These are phyloP conservation scores for Leccinum aurantiacum DNA, from an alignment of 768 basidiomycete species.

Conservation along the genomic window DNA sequence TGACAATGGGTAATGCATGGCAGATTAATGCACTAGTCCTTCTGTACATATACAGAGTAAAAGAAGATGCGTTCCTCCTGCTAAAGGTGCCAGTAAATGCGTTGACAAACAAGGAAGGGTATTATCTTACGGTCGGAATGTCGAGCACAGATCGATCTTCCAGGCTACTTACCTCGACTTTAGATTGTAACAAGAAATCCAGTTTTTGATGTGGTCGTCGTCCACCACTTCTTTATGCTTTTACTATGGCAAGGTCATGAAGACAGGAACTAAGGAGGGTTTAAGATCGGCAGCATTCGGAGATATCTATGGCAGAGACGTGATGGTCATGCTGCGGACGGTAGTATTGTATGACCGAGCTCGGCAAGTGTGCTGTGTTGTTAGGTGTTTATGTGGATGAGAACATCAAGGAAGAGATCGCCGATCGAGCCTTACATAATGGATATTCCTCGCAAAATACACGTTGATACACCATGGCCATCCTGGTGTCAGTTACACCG, in stretches of 20 bases:
- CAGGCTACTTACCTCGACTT: slow-evolving; percentile 52
- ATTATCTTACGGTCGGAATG: slow-evolving; percentile 34
- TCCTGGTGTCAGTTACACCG: slow-evolving; percentile 44
- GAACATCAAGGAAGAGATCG: slow-evolving; percentile 40
- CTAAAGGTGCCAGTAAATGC: slow-evolving; percentile 5
- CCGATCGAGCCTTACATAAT: too few species aligned
- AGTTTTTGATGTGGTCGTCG: slow-evolving; percentile 42
- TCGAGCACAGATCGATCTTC: slow-evolving; percentile 38
- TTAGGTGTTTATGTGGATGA: slow-evolving; percentile 45
- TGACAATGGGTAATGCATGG: slow-evolving; percentile 12
- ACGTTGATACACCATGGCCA: slow-evolving; percentile 41
- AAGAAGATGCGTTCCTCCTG: slow-evolving; percentile 60
- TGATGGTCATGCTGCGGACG: slow-evolving; percentile 52
- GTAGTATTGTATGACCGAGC: slow-evolving; percentile 43
- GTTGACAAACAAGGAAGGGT: not conserved
- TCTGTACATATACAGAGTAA: slow-evolving; percentile 54
- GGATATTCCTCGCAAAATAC: slow-evolving; percentile 53
- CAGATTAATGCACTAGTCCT: slow-evolving; percentile 46
- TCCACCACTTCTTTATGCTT: slow-evolving; percentile 34
- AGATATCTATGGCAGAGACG: slow-evolving; percentile 42
- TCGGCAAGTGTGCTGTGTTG: slow-evolving; percentile 46
- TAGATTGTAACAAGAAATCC: slow-evolving; percentile 53
- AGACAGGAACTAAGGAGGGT: not conserved
- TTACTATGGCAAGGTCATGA: slow-evolving; percentile 16
- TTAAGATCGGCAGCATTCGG: slow-evolving; percentile 34